Evolutionary conservation across 2,329 filamentous ascomycete species (phyloP).

Genomic region (Elsinoe necatrix): DNA sequence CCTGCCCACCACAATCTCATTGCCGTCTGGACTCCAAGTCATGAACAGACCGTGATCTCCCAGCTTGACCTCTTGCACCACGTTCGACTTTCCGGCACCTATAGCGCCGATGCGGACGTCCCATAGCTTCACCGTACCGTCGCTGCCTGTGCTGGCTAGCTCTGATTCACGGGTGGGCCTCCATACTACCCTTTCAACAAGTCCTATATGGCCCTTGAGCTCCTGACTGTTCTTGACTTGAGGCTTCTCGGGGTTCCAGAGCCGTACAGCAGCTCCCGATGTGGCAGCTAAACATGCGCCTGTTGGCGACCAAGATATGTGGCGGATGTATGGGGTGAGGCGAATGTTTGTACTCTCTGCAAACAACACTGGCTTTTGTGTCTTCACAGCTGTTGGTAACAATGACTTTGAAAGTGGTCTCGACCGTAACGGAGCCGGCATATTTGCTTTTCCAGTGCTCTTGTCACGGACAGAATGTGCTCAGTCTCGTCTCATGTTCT

Average conservation of each 20-base stretch:
- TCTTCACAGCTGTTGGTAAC: slow-evolving; percentile 58
- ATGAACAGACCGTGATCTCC: slow-evolving; percentile 36
- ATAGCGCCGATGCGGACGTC: slow-evolving; percentile 51
- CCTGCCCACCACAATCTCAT: slow-evolving; percentile 61
- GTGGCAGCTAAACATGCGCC: slow-evolving; percentile 80
- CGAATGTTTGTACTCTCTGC: slow-evolving; percentile 31
- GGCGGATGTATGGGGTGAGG: slow-evolving; percentile 26
- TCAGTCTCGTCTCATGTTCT: neutral
- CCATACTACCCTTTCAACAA: slow-evolving; percentile 69
- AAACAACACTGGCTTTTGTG: slow-evolving; percentile 64
- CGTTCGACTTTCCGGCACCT: slow-evolving; percentile 31
- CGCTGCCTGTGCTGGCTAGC: slow-evolving; percentile 63
- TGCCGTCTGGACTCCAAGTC: slow-evolving; percentile 65
- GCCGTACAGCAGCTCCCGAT: slow-evolving; percentile 59
- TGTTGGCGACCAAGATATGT: slow-evolving; percentile 75
- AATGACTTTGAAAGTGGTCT: slow-evolving; percentile 59
- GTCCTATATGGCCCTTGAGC: slow-evolving; percentile 42
- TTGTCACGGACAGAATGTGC: neutral
- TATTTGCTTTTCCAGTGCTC: slow-evolving; percentile 16
- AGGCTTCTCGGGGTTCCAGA: slow-evolving; percentile 73
- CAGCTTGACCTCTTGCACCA: slow-evolving; percentile 57
- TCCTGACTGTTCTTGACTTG: slow-evolving; percentile 68
- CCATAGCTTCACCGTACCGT: slow-evolving; percentile 71
- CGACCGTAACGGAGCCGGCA: slow-evolving; percentile 38
- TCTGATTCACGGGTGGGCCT: slow-evolving; percentile 70